phyloP scores from a whole-genome alignment of 306 rosid species.

The Quercus alba region DNA sequence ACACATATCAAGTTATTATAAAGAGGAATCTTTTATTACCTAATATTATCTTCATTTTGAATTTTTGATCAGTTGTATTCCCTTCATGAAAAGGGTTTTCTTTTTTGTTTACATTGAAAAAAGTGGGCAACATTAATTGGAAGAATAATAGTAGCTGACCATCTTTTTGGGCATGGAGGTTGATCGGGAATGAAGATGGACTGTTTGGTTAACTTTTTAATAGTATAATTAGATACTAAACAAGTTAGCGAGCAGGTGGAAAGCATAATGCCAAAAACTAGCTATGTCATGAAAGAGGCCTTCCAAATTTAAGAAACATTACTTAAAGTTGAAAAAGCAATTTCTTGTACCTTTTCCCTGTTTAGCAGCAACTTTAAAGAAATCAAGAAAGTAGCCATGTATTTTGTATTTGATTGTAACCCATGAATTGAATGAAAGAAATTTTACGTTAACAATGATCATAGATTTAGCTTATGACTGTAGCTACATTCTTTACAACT shows the following conservation, averaged over 20 bases:
- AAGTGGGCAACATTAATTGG: not conserved
- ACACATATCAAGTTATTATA: too few relatives aligned
- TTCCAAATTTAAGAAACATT: not conserved
- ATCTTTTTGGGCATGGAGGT: not conserved
- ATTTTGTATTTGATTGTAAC: too few relatives aligned
- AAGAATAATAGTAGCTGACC: not conserved
- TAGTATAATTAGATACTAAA: not conserved
- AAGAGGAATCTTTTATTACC: rapidly evolving
- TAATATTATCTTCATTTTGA: too few relatives aligned
- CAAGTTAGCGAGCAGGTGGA: not conserved
- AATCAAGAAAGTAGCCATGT: not conserved
- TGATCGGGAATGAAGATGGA: not conserved
- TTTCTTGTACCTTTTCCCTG: too few relatives aligned
- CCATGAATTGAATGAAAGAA: too few relatives aligned
- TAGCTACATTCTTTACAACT: not conserved
- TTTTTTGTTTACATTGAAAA: too few relatives aligned
- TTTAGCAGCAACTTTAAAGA: not conserved
- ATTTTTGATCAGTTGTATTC: too few relatives aligned
- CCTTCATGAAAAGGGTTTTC: not conserved
- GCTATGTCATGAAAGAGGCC: not conserved
- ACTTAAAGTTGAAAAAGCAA: not conserved
- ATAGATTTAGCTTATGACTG: not conserved
- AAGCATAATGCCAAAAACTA: not conserved
- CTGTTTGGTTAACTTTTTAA: not conserved
- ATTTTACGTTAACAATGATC: not conserved